Evolutionary conservation across 306 rosid genomes (phyloP).

Genomic region (Trifolium pratense): DNA sequence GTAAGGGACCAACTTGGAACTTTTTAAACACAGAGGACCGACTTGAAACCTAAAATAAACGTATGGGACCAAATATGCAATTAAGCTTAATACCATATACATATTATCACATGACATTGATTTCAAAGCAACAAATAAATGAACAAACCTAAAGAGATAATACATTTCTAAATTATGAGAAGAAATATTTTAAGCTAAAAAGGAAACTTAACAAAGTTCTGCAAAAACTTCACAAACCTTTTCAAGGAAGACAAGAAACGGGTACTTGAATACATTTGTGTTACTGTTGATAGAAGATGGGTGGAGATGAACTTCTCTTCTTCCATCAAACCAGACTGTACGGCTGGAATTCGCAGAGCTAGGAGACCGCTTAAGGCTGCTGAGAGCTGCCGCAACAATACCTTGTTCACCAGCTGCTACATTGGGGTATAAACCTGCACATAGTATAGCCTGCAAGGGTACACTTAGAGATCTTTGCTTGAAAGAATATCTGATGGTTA

Average conservation of each 20-base stretch:
- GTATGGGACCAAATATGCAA: too few species aligned
- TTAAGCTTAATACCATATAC: background rate
- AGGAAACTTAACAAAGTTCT: constrained; percentile 25
- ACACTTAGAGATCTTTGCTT: constrained; percentile 34
- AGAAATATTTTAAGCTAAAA: constrained; percentile 28
- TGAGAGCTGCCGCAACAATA: constrained; percentile 68
- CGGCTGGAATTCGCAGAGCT: constrained; percentile 47
- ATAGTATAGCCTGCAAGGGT: constrained; percentile 82
- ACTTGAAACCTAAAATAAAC: too few species aligned
- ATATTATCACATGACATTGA: constrained; percentile 1
- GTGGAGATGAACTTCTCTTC: constrained; percentile 90
- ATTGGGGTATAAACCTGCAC: constrained; percentile 95
- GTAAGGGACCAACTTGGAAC: too few species aligned
- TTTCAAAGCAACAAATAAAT: constrained; percentile 30
- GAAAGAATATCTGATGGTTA: constrained; percentile 11
- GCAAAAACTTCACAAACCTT: constrained; percentile 58
- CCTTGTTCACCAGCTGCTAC: constrained; percentile 86
- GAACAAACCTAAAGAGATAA: constrained; percentile 6
- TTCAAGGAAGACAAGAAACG: constrained; percentile 91
- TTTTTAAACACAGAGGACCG: too few species aligned
- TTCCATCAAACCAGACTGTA: constrained; percentile 82
- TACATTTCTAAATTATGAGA: constrained; percentile 22
- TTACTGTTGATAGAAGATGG: constrained; percentile 86
- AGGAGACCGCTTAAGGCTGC: constrained; percentile 61
- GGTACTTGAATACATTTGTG: constrained; percentile 74